Conservation (phyloP, 2,329 filamentous ascomycete species). For the Hypoxylon sp. region DNA sequence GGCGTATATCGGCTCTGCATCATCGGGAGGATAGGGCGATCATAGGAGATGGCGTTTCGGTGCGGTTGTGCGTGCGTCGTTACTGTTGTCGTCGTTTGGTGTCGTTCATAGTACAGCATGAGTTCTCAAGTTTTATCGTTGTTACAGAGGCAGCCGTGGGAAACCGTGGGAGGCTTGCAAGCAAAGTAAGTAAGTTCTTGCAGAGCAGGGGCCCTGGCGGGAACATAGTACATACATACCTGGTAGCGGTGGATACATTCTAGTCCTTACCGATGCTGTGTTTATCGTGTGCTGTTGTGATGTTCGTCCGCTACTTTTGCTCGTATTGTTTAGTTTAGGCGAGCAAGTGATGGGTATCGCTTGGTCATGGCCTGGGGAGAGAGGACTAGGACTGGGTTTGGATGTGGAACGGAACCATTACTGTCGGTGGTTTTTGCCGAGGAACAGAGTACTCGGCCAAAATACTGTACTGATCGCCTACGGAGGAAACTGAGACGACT, state of each 20-base stretch:
- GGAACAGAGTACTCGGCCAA: too few relatives aligned
- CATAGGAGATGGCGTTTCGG: slow-evolving; percentile 33
- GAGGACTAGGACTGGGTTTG: too few relatives aligned
- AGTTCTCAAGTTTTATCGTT: not conserved
- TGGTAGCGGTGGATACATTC: not conserved
- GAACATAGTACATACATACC: not conserved
- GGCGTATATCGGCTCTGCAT: slow-evolving; percentile 34
- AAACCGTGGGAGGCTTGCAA: not conserved
- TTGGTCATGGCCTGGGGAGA: too few relatives aligned
- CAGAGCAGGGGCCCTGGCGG: not conserved
- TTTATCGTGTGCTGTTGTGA: not conserved
- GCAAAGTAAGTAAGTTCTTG: not conserved
- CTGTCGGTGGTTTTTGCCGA: too few relatives aligned
- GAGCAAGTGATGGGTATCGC: too few relatives aligned
- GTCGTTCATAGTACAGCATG: not conserved
- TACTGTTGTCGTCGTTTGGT: too few relatives aligned
- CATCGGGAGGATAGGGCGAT: slow-evolving; percentile 17
- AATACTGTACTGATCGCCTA: too few relatives aligned
- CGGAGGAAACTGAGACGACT: too few relatives aligned
- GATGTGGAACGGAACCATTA: too few relatives aligned
- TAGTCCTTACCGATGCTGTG: not conserved
- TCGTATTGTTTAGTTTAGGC: too few relatives aligned
- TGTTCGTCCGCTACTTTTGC: not conserved
- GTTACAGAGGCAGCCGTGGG: too few relatives aligned
- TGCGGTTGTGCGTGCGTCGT: slow-evolving; percentile 5